Base-by-base conservation (phyloP, 169 alveolate genomes). In the Cyclospora cayetanensis region DNA sequence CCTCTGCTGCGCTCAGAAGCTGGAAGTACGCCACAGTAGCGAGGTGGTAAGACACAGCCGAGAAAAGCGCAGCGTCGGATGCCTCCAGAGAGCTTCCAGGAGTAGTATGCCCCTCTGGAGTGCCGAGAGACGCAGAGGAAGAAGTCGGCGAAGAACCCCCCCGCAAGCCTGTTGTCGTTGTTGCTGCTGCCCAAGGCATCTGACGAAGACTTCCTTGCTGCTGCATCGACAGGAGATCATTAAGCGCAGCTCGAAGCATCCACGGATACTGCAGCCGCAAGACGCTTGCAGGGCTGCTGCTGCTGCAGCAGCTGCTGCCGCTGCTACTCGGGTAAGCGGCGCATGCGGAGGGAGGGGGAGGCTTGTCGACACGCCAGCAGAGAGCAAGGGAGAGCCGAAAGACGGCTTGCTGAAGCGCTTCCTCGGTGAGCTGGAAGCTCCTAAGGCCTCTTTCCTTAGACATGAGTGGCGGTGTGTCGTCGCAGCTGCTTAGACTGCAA, bases 191-290 rank as follows among this genome's bases (percentile, higher is more conserved):
- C 11, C 66, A 42, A n/a, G 43, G 31, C 42, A 74, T 22, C 25
- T 65, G 85, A 12, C 85, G 55, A 2, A 65, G 37, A 25, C 85
- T 65, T 4, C 85, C 66, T 27, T 7, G 85, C 66, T 74, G 85
- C 85, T 74, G 85, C 66, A 41, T 60, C 85, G n/a, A 65, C 85
- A 74, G 66, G 66, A 74, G 27, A 27, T 74, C 63, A 22, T 31
- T 27, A 60, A 74, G 41, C 41, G 85, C 85, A 3, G 85, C 27
- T 25, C 43, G 85, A 9, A 74, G 43, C 20, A 46, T 27, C 65
- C 31, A 42, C 5, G 85, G 85, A 46, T 65, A 74, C 25, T 74
- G 85, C 63, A 74, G n/a, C 60, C 31, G 85, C 85, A 41, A 34
- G 43, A 25, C 65, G 15, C 31, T 25, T 4, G 7, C 27, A 25